Conservation (phyloP, 257 asterid species). For the Solanum chiquidenum region DNA sequence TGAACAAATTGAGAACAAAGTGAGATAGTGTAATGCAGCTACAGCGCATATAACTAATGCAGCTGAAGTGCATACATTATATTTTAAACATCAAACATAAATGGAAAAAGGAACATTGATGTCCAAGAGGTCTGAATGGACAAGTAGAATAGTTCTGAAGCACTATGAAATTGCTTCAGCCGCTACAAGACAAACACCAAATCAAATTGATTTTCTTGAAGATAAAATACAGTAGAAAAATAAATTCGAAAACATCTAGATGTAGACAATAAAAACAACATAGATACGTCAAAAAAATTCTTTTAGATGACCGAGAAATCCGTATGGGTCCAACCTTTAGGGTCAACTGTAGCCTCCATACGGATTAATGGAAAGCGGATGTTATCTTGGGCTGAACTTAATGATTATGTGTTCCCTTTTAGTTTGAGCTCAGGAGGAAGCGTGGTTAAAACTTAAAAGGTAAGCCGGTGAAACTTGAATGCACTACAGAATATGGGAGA, state of each 20-base stretch:
- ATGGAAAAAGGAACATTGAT: neutral
- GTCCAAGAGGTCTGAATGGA: neutral
- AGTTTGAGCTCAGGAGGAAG: neutral
- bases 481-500: neutral
- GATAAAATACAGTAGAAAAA: neutral
- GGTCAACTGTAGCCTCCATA: neutral
- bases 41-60: neutral
- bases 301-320: neutral
- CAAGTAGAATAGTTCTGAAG: neutral
- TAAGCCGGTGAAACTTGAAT: neutral
- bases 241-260: neutral
- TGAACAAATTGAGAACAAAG: slow-evolving; percentile 12
- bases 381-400: neutral
- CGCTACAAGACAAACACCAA: neutral
- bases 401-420: neutral
- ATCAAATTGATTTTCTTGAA: neutral
- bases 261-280: neutral
- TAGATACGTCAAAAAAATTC: neutral
- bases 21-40: neutral
- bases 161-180: neutral
- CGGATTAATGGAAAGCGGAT: neutral
- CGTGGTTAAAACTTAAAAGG: neutral
- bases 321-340: neutral
- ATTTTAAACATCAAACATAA: neutral
- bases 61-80: neutral